These are phyloP conservation scores for Aeschynomene evenia DNA, from an alignment of 306 rosid species.

Conservation along the genomic window DNA sequence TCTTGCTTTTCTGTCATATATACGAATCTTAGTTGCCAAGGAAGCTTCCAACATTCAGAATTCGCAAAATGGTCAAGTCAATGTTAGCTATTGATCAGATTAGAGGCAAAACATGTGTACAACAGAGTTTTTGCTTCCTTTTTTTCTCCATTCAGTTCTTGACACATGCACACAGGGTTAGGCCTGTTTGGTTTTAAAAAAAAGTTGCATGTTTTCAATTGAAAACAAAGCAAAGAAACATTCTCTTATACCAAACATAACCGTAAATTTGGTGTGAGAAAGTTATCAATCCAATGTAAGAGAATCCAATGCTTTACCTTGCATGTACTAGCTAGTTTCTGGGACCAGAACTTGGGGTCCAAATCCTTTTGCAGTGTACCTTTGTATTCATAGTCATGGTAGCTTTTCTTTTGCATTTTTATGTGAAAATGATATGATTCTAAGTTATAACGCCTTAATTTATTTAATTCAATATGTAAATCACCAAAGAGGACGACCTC, in stretches of 20 bases:
- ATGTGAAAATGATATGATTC: background rate
- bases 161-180: background rate
- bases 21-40: constrained; percentile 1
- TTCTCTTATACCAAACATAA: too few species aligned
- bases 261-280: background rate
- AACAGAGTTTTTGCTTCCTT: background rate
- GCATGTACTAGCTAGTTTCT: background rate
- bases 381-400: background rate
- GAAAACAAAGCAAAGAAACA: too few species aligned
- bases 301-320: constrained; percentile 14
- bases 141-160: background rate
- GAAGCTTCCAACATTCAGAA: constrained; percentile 26
- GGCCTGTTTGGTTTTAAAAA: too few species aligned
- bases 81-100: background rate
- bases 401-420: background rate
- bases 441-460: background rate
- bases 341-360: constrained; percentile 6
- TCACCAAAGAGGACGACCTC: constrained; percentile 16
- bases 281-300: background rate
- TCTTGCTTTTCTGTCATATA: constrained; percentile 4
- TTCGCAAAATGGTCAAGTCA: constrained; percentile 4
- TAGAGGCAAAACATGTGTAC: background rate
- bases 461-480: background rate
- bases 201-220: too few species aligned
- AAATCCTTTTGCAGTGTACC: constrained; percentile 7